Evolutionary conservation across 345 rosid genomes (phyloP), one percentile per base, ranked within the genome.

Genomic region (Iberis pinnata): DNA sequence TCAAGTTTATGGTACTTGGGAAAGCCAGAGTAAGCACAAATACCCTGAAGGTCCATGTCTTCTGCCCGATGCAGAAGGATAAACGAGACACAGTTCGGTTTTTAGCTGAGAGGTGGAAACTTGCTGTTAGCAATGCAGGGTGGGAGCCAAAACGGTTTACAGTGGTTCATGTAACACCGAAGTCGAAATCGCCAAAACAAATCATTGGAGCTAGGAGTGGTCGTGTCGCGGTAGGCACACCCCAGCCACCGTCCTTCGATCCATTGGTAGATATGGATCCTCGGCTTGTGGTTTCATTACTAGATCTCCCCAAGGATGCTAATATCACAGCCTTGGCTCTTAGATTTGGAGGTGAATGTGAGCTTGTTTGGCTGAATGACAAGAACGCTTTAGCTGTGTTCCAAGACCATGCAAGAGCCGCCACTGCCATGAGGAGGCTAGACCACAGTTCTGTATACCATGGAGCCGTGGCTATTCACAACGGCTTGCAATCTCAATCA

Each of bases 311-410:
- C 0, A 79, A 90, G 72, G 97, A 88, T 59, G 75, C 90, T 4
- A 84, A 92, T 71, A 80, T 88, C 69, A 84, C 84, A 33, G 81
- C 86, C 6, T 61, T 83, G 51, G 95, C 84, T 15, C 71, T 84
- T 54, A 83, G 96, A 60, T 84, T 90, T 73, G 98, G 96, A 17
- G 98, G 98, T 59, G 98, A 90, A 67, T 84, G 96, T 46, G 96
- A 87, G 70, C 75, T 90, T 46, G 76, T 90, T 46, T 88, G 95
- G 98, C 69, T 90, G 73, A 88, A 84, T 55, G 96, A 88, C 70
- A 88, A 88, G 77, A 88, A 92, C 51, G 96, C 95, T 16, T 62
- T 90, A 69, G 96, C 95, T 0, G 89, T 88, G 18, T 90, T 90
- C 48, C 77, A 69, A 32, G 98, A 88, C 61, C 96, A 90, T 13